Percentiles rank a stretch among this genome's conserved stretches.
Conservation (phyloP, 164 flowering plant genomes). For the Vitis rotundifolia region DNA sequence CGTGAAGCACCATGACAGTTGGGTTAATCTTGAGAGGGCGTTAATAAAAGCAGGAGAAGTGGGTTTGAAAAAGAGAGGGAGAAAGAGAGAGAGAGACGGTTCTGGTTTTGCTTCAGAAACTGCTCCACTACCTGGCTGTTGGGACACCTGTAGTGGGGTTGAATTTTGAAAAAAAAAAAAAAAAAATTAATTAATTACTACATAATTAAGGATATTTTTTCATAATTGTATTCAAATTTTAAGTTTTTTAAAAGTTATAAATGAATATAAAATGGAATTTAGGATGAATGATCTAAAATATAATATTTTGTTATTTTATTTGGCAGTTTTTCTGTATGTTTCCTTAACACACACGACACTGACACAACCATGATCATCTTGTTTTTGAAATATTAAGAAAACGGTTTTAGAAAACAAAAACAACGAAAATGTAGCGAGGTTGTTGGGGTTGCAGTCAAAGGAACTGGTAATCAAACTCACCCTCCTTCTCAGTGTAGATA, state of each 20-base stretch:
- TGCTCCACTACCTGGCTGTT: conserved; percentile 22
- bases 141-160: conserved; percentile 10
- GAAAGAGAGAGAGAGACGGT: conserved; percentile 9
- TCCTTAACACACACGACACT: conserved; percentile 12
- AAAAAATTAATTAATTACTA: too few relatives aligned
- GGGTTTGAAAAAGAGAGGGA: conserved; percentile 21
- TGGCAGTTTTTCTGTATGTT: too few relatives aligned
- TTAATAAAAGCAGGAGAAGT: conserved; percentile 19
- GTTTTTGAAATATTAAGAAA: neutral
- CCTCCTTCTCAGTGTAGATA: neutral
- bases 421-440: conserved; percentile 4
- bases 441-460: conserved; percentile 16
- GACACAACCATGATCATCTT: conserved; percentile 1
- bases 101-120: conserved; percentile 13
- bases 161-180: too few relatives aligned
- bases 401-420: too few relatives aligned
- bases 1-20: conserved; percentile 15
- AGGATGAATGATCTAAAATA: too few relatives aligned
- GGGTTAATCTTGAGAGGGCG: neutral
- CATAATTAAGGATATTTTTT: too few relatives aligned
- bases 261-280: too few relatives aligned
- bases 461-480: conserved; percentile 21
- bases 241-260: too few relatives aligned
- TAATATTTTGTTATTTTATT: too few relatives aligned
- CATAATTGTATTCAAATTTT: too few relatives aligned